Percentiles rank a stretch among this genome's conserved stretches.
Evolutionary conservation across 306 rosid genomes (phyloP).

Genomic region (Lathyrus oleraceus): DNA sequence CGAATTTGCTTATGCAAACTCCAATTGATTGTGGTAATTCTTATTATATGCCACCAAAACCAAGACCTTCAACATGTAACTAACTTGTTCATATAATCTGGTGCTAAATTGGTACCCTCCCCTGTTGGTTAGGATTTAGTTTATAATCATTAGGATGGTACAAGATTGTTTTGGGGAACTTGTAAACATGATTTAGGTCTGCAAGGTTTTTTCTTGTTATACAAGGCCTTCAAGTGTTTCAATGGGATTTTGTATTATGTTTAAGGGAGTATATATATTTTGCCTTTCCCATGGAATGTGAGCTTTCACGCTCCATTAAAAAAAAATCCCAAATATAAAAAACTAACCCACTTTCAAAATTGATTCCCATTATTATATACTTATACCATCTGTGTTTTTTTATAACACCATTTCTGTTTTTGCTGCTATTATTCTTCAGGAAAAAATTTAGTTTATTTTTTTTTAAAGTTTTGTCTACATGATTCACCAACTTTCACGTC

Average conservation of each 20-base stretch:
- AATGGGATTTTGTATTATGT: constrained; percentile 38
- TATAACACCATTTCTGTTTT: neutral
- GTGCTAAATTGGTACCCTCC: constrained; percentile 38
- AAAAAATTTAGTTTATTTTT: neutral
- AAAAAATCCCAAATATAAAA: neutral
- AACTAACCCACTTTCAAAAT: constrained; percentile 9
- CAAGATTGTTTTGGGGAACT: constrained; percentile 35
- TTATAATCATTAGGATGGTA: constrained; percentile 44
- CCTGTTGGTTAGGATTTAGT: constrained; percentile 39
- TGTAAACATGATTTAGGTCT: constrained; percentile 42
- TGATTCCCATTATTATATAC: neutral
- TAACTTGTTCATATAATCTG: constrained; percentile 41
- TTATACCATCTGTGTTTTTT: neutral
- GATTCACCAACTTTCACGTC: neutral
- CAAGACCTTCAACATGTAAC: constrained; percentile 64
- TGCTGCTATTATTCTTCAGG: neutral
- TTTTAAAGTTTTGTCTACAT: neutral
- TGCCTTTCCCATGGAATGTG: constrained; percentile 24
- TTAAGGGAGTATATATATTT: constrained; percentile 22
- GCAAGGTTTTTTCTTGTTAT: constrained; percentile 19
- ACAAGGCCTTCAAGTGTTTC: constrained; percentile 33
- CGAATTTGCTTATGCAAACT: constrained; percentile 86
- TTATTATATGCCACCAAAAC: constrained; percentile 75
- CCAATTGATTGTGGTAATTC: constrained; percentile 82
- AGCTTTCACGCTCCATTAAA: neutral